Conservation (phyloP, 495 filamentous ascomycete species). For the Annulohypoxylon bovei region DNA sequence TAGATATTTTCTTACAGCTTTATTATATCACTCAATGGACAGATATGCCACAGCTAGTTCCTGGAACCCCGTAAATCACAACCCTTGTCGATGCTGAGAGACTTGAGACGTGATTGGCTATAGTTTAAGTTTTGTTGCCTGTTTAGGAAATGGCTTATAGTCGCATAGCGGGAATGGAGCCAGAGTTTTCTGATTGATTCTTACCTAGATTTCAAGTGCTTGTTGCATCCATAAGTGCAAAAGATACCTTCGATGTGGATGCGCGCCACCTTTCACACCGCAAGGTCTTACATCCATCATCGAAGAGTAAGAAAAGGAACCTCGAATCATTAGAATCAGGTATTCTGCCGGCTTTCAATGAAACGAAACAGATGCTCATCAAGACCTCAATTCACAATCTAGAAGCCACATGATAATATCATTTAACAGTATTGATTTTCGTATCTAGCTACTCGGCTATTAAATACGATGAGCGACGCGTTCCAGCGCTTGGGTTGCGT, state of each 20-base stretch:
- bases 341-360: no score
- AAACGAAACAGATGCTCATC: no score
- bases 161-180: neutral
- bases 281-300: no score
- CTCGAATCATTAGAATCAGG: no score
- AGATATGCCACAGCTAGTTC: no score
- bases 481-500: conserved; percentile 47
- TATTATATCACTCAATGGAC: no score
- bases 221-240: neutral
- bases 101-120: conserved; percentile 24
- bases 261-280: no score
- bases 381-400: neutral
- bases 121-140: conserved; percentile 5
- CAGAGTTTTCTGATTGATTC: neutral
- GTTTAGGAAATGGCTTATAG: conserved; percentile 23
- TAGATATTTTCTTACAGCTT: no score
- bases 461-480: conserved; percentile 24
- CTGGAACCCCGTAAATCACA: neutral
- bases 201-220: no score
- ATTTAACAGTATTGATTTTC: neutral
- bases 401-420: neutral
- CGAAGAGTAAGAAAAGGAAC: no score
- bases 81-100: neutral
- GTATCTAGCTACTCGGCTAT: conserved; percentile 6
- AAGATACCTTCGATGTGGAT: no score